These are phyloP conservation scores for Geopyxis carbonaria DNA, from an alignment of 495 filamentous ascomycete genomes.

Conservation along the genomic window DNA sequence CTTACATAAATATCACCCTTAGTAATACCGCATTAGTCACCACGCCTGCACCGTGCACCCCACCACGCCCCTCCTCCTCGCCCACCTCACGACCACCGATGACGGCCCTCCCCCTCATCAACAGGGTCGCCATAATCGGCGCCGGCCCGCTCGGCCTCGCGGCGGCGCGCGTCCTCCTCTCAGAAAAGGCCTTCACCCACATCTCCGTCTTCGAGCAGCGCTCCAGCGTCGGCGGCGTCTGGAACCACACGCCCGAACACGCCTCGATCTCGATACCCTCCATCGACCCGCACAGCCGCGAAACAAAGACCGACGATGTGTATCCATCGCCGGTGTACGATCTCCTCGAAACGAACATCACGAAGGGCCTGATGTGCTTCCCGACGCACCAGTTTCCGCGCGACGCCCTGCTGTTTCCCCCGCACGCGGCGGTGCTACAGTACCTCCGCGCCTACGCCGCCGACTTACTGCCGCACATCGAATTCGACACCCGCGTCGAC, in stretches of 20 bases:
- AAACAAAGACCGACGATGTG: slow-evolving; percentile 1
- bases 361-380: slow-evolving; percentile 62
- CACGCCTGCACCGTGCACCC: too few species aligned
- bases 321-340: slow-evolving; percentile 68
- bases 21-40: too few species aligned
- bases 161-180: slow-evolving; percentile 53
- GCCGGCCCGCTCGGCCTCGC: slow-evolving; percentile 52
- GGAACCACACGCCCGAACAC: slow-evolving; percentile 47
- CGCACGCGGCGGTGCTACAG: slow-evolving; percentile 43
- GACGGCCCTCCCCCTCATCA: slow-evolving; percentile 21
- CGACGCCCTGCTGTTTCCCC: slow-evolving; percentile 54
- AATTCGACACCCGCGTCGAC: slow-evolving; percentile 40
- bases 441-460: slow-evolving; percentile 62
- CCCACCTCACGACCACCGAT: too few species aligned
- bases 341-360: slow-evolving; percentile 66
- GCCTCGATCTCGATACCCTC: slow-evolving; percentile 22
- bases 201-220: slow-evolving; percentile 76
- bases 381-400: slow-evolving; percentile 50
- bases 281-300: slow-evolving; percentile 22
- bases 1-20: too few species aligned
- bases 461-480: slow-evolving; percentile 39
- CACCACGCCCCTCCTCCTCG: too few species aligned
- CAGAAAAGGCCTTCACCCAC: slow-evolving; percentile 49
- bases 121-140: slow-evolving; percentile 48
- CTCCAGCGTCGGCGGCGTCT: slow-evolving; percentile 55